phyloP scores from a whole-genome alignment of 1,284 basidiomycete species.

The Apiotrichum sp. region DNA sequence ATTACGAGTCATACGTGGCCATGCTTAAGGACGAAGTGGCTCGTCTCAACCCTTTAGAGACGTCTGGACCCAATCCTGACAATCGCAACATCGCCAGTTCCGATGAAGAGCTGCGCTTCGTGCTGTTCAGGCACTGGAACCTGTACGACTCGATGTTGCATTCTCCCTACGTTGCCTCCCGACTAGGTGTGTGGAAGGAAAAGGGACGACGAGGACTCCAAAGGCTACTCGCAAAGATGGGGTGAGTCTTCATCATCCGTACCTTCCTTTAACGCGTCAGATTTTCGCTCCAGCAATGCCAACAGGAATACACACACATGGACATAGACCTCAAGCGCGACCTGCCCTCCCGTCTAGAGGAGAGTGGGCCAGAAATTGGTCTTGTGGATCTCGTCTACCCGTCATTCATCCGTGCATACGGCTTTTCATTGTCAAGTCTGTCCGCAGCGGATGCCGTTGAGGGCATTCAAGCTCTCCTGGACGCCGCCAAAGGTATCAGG shows the following conservation, averaged over 20 bases:
- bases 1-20: conserved; percentile 73
- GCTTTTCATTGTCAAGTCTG: conserved; percentile 77
- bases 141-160: conserved; percentile 97
- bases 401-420: conserved; percentile 85
- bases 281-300: conserved; percentile 86
- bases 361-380: conserved; percentile 91
- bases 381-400: conserved; percentile 90
- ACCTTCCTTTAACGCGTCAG: conserved; percentile 51
- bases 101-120: conserved; percentile 81
- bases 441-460: conserved; percentile 93
- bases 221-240: conserved; percentile 96
- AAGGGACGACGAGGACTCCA: conserved; percentile 80
- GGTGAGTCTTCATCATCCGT: conserved; percentile 53
- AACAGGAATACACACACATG: conserved; percentile 93
- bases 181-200: conserved; percentile 95
- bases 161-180: conserved; percentile 89
- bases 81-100: conserved; percentile 71
- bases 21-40: conserved; percentile 83
- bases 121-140: conserved; percentile 94
- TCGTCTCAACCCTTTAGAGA: conserved; percentile 64
- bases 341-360: conserved; percentile 75
- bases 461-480: conserved; percentile 76
- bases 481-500: conserved; percentile 81
- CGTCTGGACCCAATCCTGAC: conserved; percentile 52
- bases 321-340: conserved; percentile 83